A percentile compares a stretch with the other conserved stretches of the same genome.
phyloP scores from a whole-genome alignment of 495 filamentous ascomycete species.

The Staphylotrichum tortipilum region DNA sequence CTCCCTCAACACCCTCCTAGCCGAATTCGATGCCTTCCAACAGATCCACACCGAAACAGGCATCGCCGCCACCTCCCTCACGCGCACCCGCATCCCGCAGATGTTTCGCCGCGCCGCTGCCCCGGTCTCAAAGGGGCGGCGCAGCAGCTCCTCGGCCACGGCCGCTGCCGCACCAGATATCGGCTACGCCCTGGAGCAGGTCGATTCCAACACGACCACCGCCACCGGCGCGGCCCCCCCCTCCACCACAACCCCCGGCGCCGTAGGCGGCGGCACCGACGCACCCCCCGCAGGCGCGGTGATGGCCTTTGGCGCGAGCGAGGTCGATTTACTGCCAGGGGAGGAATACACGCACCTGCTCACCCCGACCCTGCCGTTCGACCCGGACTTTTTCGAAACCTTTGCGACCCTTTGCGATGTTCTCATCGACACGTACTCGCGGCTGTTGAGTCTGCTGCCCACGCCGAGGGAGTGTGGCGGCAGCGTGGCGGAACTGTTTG shows the following conservation, averaged over 20 bases:
- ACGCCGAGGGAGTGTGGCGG: conserved; percentile 53
- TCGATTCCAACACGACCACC: conserved; percentile 29
- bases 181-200: conserved; percentile 16
- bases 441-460: conserved; percentile 62
- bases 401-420: conserved; percentile 97
- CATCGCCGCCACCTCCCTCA: conserved; percentile 57
- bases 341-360: conserved; percentile 85
- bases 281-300: conserved; percentile 25
- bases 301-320: conserved; percentile 38
- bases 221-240: background rate
- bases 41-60: conserved; percentile 73
- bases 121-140: conserved; percentile 49
- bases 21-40: conserved; percentile 90
- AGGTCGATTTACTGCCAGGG: conserved; percentile 47
- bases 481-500: conserved; percentile 68
- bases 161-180: background rate
- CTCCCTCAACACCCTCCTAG: conserved; percentile 73
- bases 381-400: conserved; percentile 93
- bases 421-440: conserved; percentile 82
- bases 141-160: conserved; percentile 53
- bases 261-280: background rate
- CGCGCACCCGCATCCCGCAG: conserved; percentile 68
- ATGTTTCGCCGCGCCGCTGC: conserved; percentile 72
- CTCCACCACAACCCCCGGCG: background rate
- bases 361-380: conserved; percentile 89